Evolutionary conservation across 2,329 filamentous ascomycete genomes (phyloP).

Genomic region (Penicillium sp.): DNA sequence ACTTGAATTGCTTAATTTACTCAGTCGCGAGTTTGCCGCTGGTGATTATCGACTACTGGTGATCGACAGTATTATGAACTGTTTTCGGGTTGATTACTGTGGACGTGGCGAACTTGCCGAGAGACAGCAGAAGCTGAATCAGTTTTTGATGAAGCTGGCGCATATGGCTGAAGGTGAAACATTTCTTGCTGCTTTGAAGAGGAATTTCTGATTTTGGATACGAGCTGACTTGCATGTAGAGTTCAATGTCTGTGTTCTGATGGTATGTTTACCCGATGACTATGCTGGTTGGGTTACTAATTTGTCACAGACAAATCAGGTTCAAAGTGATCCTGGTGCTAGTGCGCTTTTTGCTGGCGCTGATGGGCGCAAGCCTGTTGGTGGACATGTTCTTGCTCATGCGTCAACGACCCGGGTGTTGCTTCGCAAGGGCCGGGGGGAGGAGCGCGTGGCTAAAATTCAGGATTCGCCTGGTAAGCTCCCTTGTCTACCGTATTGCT

Average conservation of each 20-base stretch:
- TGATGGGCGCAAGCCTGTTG: constrained; percentile 66
- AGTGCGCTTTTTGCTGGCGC: constrained; percentile 65
- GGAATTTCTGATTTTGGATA: background rate
- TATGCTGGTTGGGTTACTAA: background rate
- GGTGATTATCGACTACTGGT: constrained; percentile 66
- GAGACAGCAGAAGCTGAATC: constrained; percentile 65
- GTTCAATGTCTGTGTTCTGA: constrained; percentile 65
- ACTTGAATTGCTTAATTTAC: constrained; percentile 60
- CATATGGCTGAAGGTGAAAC: constrained; percentile 61
- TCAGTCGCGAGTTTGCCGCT: constrained; percentile 60
- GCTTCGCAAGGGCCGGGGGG: constrained; percentile 65
- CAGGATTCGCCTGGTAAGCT: constrained; percentile 61
- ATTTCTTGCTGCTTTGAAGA: background rate
- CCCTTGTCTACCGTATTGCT: background rate
- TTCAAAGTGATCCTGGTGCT: constrained; percentile 68
- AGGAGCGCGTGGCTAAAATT: constrained; percentile 68
- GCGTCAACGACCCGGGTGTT: constrained; percentile 66
- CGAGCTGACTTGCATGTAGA: constrained; percentile 43
- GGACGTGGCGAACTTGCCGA: constrained; percentile 67
- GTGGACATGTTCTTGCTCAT: constrained; percentile 67
- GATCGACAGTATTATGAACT: constrained; percentile 69
- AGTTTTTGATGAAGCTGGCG: constrained; percentile 62
- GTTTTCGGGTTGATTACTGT: constrained; percentile 65
- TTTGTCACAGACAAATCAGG: constrained; percentile 61
- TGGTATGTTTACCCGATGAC: constrained; percentile 43